phyloP scores from a whole-genome alignment of 192 early-diverging fungal genomes.

The Rhizophagus clarus region DNA sequence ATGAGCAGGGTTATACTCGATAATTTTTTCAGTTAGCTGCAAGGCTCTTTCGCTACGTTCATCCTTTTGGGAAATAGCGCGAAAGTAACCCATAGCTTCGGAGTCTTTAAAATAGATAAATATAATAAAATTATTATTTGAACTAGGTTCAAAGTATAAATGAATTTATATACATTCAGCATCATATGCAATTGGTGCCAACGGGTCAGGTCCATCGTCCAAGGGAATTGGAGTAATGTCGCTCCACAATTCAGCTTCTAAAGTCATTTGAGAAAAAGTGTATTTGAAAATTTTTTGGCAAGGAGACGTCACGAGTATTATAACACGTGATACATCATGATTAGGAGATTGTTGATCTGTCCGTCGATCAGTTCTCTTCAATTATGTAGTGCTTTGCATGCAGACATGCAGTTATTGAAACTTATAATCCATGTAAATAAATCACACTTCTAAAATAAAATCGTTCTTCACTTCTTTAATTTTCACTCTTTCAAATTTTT shows the following conservation, averaged over 20 bases:
- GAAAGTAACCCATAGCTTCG: slow-evolving; percentile 85
- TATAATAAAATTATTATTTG: background rate
- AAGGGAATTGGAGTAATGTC: slow-evolving; percentile 74
- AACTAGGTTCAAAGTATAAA: background rate
- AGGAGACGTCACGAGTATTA: no score
- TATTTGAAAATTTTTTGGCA: background rate
- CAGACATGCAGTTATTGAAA: no score
- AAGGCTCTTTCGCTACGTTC: slow-evolving; percentile 84
- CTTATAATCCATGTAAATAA: no score
- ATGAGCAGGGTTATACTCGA: slow-evolving; percentile 87
- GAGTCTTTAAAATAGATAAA: slow-evolving; percentile 49
- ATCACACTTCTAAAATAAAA: background rate
- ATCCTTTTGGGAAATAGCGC: slow-evolving; percentile 68
- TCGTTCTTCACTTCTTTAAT: background rate
- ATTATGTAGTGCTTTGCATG: no score
- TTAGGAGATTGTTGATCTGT: no score
- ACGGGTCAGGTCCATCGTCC: slow-evolving; percentile 79
- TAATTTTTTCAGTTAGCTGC: slow-evolving; percentile 76
- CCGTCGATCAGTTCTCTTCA: no score
- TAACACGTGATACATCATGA: no score
- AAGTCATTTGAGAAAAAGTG: background rate
- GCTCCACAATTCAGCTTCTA: background rate
- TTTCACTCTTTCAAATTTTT: background rate
- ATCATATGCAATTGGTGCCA: slow-evolving; percentile 80
- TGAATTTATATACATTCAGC: slow-evolving; percentile 62